A percentile compares a stretch with the other conserved stretches of the same genome.
phyloP scores from a whole-genome alignment of 176 grass and related monocot species.

The Phoenix dactylifera region DNA sequence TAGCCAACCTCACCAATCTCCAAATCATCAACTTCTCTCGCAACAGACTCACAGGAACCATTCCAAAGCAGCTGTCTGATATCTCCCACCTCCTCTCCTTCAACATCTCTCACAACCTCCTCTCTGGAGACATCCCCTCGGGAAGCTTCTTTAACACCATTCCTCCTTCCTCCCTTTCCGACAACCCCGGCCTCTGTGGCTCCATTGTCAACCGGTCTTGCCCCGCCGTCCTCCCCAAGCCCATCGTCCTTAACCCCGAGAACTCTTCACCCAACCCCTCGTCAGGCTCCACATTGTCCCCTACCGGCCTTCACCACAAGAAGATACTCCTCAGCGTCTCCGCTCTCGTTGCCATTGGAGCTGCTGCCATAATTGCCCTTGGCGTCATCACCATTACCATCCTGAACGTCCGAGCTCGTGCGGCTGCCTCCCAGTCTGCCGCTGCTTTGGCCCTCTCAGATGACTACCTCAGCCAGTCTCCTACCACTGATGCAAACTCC shows the following conservation, averaged over 20 bases:
- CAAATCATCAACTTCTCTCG: conserved; percentile 54
- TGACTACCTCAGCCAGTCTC: conserved; percentile 81
- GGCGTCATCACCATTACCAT: conserved; percentile 84
- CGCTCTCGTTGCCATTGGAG: conserved; percentile 80
- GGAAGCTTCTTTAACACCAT: conserved; percentile 91
- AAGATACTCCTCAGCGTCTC: conserved; percentile 96
- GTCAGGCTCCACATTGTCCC: conserved; percentile 12
- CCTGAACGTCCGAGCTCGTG: conserved; percentile 63
- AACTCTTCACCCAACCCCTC: conserved; percentile 33
- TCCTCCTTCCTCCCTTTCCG: conserved; percentile 56
- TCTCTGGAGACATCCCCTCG: conserved; percentile 80
- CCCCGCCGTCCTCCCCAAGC: conserved; percentile 71
- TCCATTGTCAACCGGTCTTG: conserved; percentile 77
- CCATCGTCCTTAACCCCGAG: conserved; percentile 86
- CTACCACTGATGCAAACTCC: conserved; percentile 65
- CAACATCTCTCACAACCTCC: conserved; percentile 83
- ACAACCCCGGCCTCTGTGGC: conserved; percentile 82
- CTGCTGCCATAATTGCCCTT: conserved; percentile 76
- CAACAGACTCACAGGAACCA: conserved; percentile 61
- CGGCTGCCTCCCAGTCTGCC: conserved; percentile 38
- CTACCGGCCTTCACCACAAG: conserved; percentile 49
- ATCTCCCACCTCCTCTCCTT: conserved; percentile 57
- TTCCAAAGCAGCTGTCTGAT: conserved; percentile 80
- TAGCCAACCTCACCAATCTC: conserved; percentile 62
- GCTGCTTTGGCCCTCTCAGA: conserved; percentile 60